Evolutionary conservation across 106 monocot genomes (phyloP), one percentile per base, ranked within the genome.

Genomic region (Gastrodia elata): DNA sequence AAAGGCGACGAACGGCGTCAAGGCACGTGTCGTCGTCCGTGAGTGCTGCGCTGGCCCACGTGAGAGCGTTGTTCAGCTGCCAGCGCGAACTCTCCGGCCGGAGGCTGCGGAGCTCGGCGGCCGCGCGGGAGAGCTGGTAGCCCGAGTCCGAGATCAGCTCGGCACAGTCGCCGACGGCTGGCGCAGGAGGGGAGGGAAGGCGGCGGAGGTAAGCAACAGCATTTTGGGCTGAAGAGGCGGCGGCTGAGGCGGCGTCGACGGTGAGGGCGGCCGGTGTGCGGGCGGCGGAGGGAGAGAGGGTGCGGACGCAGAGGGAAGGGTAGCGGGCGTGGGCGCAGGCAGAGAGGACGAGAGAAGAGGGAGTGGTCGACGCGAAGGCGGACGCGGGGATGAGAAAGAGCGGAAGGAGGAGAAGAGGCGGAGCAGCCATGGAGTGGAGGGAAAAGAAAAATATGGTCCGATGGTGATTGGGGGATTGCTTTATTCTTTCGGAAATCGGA

Each of bases 31-130:
- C 83, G 22, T 75, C 52, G 61, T 83, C 72, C 15, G 86, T 83
- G 37, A 83, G 68, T 15, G 86, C 80, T 20, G 86, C 83, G 72
- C 83, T 83, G 20, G 70, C 77, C 83, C 86, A 83, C 34, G 86
- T 86, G 39, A 71, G 65, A 5, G 86, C 83, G 71, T 83, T 77
- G 46, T 80, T 80, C 10, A 86, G 38, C 58, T 71, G 77, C 80
- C 74, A 77, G 43, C 52, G 56, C 44, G 46, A 71, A 33, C 55
- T 78, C 44, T 74, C 79, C 6, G 56, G 65, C 1, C 37, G 42
- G 73, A 82, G 80, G 38, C 37, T 33, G 65, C 64, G 24, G 42
- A 87, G 77, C 80, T 87, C 80, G 6, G 38, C 24, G 36, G 38
- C 73, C 20, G 83, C 44, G 27, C 59, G 59, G 38, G 76, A 13